These are phyloP conservation scores for Stephania cephalantha DNA, from an alignment of 164 flowering plant genomes.

Conservation along the genomic window DNA sequence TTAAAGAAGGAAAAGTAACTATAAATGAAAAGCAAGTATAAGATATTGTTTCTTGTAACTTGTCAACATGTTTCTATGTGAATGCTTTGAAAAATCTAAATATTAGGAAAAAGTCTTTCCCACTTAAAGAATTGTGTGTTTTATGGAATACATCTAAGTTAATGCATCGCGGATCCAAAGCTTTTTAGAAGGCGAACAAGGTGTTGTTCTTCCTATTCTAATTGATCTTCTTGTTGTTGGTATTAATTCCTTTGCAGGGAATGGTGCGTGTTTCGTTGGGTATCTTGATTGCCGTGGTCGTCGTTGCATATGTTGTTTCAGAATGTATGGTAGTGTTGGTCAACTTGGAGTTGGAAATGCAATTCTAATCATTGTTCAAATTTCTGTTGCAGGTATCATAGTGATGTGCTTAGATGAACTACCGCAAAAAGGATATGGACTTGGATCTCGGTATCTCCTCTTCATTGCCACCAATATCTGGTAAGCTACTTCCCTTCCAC, in stretches of 20 bases:
- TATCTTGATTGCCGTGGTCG: constrained; percentile 8
- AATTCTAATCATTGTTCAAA: constrained; percentile 6
- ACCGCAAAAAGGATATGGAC: constrained; percentile 2
- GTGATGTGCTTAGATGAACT: constrained; percentile 6
- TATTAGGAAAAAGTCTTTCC: not conserved
- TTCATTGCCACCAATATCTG: constrained; percentile 11
- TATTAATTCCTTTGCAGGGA: not conserved
- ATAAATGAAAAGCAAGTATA: not conserved
- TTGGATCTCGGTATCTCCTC: constrained; percentile 5
- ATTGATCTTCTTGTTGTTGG: not conserved
- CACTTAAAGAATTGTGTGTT: not conserved
- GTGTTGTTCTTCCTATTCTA: not conserved
- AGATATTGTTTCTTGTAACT: not conserved
- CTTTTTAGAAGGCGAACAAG: not conserved
- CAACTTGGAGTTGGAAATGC: constrained; percentile 11
- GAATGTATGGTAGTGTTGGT: constrained; percentile 3
- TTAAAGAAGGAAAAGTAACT: not conserved
- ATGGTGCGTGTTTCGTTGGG: constrained; percentile 9
- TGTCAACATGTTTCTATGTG: too few relatives aligned
- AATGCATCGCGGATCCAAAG: not conserved
- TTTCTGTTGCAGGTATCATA: too few relatives aligned
- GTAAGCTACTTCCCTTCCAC: not conserved
- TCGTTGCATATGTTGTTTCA: constrained; percentile 6
- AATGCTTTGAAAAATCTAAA: too few relatives aligned
- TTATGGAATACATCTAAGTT: not conserved